Base-by-base conservation (phyloP, 179 eudicot species). In the Vitellaria paradoxa region DNA sequence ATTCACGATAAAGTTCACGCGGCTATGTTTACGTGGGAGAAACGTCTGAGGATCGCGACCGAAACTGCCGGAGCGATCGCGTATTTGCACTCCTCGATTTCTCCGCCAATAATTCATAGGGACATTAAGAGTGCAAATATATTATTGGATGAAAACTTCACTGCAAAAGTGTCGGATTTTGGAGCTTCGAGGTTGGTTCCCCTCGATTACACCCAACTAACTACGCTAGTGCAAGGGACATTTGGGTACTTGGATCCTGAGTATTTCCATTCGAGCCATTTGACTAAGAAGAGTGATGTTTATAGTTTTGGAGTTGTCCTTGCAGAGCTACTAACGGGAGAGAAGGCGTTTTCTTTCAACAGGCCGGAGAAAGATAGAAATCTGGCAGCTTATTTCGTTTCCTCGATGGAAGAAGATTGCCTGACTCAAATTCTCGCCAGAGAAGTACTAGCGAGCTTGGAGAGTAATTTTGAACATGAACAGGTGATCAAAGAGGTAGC, bases 241-340 rank as follows among this genome's bases (percentile, higher is more conserved):
- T 24, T 64, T 12, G 45, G 67, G 4, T 64, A 64, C 67, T 64
- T 64, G 18, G 67, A 64, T 12, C 67, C 67, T 24, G 67, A 64
- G 23, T 64, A 64, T 26, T 24, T 64, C 42, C 67, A 64, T 26
- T 23, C 67, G 14, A 24, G 67, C 67, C 67, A 64, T 11, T 24
- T 64, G 42, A 64, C 67, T 3, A 45, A 64, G 42, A 64, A 64
- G 40, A 64, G 67, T 5, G 67, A 64, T 64, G 67, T 64, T 24
- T 64, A 64, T 64, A 64, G 67, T 17, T 64, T 24, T 24, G 67
- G 67, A 12, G 45, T 64, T 3, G 17, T 64, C 67, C 67, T 64
- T 24, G 67, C 15, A 0, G 67, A 64, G 67, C 67, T 64, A 64
- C 17, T 64, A 26, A 64, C 67, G 0, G 67, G 67, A 8, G 14